Evolutionary conservation across 1,284 basidiomycete species (phyloP), one percentile per base, ranked within the genome.

Genomic region (Thecaphora thlaspeos): DNA sequence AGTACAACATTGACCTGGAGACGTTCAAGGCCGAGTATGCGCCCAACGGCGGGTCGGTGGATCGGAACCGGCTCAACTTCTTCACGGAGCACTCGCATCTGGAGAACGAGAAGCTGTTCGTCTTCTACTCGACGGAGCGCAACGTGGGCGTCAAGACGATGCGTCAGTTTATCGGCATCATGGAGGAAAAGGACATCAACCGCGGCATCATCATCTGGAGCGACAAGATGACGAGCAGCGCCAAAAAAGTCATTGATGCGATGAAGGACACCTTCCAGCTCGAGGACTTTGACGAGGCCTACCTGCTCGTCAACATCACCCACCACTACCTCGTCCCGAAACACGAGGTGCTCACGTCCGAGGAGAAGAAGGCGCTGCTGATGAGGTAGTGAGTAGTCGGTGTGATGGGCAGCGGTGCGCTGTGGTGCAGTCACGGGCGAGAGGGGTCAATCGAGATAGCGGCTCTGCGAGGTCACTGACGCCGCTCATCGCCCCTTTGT

Each of bases 241-340:
- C 95, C 7, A 85, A 90, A 71, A 98, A 97, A 82, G 75, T 76
- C 23, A 76, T 76, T 34, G 75, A 77, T 18, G 75, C 72, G 0
- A 76, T 76, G 72, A 88, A 48, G 79, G 84, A 37, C 15, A 86
- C 89, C 71, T 97, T 90, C 81, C 84, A 86, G 55, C 83, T 98
- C 34, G 95, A 98, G 79, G 94, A 96, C 72, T 98, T 98, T 79
- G 89, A 92, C 26, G 95, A 99, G 80, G 86, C 91, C 7, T 92
- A 95, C 79, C 81, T 99, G 40, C 84, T 98, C 4, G 95, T 99
- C 64, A 98, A 99, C 80, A 98, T 99, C 71, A 94, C 91, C 17
- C 79, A 80, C 30, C 95, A 99, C 76, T 89, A 89, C 38, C 84
- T 99, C 32, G 95, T 99, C 4, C 95, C 95, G 41, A 86, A 85